Base-by-base conservation (phyloP, 768 basidiomycete species). In the Lepiota brunneoincarnata region DNA sequence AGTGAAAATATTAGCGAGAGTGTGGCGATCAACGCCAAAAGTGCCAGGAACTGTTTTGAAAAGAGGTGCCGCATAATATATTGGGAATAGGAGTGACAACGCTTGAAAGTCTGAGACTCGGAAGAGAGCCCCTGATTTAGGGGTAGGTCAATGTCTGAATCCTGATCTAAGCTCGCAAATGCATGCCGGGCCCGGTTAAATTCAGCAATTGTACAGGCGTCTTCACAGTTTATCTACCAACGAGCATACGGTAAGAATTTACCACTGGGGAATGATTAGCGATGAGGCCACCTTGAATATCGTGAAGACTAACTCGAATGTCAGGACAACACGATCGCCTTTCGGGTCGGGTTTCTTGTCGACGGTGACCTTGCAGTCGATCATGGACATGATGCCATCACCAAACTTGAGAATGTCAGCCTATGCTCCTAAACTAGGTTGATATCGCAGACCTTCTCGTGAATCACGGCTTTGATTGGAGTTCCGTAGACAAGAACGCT, bases 311-410 rank as follows among this genome's bases (percentile, higher is more conserved):
- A 61, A 91, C 89, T 92, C 88, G 58, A 91, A 90, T 2, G 85
- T 91, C 56, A 92, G 72, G 15, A 90, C 61, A 7, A 91, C 85
- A 40, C 90, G 86, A 60, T 91, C 89, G 34, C 89, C 89, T 62
- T 86, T 88, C 14, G 88, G 87, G 61, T 91, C 81, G 14, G 77
- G 75, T 66, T 91, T 91, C 71, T 75, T 82, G 57, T 81, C 74
- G 41, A 91, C 73, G 43, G 74, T 75, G 56, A 91, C 76, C 59
- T 80, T 84, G 69, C 89, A 91, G 66, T 92, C 89, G 54, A 91
- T 90, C 87, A 91, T 89, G 17, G 86, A 88, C 88, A 91, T 91
- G 56, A 92, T 91, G 4, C 90, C 89, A 61, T 92, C 90, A 4
- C 90, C 90, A 58, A 91, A 91, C 87, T 89, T 58, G 2, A 54